These are phyloP conservation scores for Lippia alba DNA, from an alignment of 305 asterid species.

Conservation along the genomic window DNA sequence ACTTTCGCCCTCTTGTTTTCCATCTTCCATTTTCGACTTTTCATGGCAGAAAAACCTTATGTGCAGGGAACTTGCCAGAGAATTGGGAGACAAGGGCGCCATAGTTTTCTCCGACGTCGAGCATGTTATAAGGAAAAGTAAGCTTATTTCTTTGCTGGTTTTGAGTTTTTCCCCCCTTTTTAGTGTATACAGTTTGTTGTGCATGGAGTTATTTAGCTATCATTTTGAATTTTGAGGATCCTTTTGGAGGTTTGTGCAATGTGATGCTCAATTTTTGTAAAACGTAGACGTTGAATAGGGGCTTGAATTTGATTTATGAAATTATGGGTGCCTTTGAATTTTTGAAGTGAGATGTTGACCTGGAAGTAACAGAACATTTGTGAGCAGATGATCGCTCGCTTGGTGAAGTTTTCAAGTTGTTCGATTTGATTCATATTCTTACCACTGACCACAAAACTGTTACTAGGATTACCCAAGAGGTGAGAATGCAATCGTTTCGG, in stretches of 20 bases:
- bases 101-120: constrained; percentile 70
- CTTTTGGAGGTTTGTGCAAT: neutral
- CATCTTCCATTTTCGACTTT: constrained; percentile 5
- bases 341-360: constrained; percentile 26
- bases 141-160: constrained; percentile 29
- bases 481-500: constrained; percentile 19
- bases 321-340: constrained; percentile 16
- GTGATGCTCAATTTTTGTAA: neutral
- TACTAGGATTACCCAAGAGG: constrained; percentile 90
- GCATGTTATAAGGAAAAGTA: constrained; percentile 75
- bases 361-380: constrained; percentile 31
- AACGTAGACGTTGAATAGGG: neutral
- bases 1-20: constrained; percentile 9
- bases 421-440: constrained; percentile 82
- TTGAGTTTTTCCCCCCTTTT: too few species aligned
- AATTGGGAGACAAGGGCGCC: constrained; percentile 65
- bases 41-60: constrained; percentile 23
- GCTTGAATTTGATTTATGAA: constrained; percentile 4
- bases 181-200: neutral
- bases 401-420: constrained; percentile 84
- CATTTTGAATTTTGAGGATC: neutral
- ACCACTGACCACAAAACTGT: constrained; percentile 87
- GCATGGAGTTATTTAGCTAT: neutral
- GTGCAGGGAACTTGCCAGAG: constrained; percentile 86
- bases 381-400: constrained; percentile 81